These are phyloP conservation scores for Adansonia digitata DNA, from an alignment of 345 rosid genomes.

Conservation along the genomic window DNA sequence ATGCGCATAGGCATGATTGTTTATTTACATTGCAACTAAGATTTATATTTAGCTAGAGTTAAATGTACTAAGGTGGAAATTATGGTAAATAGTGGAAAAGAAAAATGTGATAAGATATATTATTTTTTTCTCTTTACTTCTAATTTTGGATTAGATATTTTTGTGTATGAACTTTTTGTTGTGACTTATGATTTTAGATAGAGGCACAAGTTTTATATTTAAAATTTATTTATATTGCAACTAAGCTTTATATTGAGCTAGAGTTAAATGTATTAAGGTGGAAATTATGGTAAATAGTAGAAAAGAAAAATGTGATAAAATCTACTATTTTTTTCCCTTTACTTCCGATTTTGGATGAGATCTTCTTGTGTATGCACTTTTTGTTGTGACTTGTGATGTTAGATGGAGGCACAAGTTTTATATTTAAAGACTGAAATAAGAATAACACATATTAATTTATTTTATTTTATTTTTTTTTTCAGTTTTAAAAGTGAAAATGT, in stretches of 20 bases:
- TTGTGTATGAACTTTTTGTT: neutral
- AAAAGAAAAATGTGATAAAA: neutral
- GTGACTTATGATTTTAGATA: too few relatives aligned
- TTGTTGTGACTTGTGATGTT: neutral
- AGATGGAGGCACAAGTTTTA: neutral
- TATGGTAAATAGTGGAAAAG: neutral
- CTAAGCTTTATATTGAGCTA: neutral
- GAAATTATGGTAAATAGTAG: neutral
- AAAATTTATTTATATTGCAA: neutral
- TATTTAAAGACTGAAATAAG: neutral
- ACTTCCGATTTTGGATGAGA: neutral
- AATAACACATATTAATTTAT: too few relatives aligned
- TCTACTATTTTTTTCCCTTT: neutral
- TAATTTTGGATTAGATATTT: neutral
- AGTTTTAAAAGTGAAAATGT: too few relatives aligned
- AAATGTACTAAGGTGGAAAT: neutral
- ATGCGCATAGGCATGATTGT: constrained; percentile 15
- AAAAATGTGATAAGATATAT: neutral
- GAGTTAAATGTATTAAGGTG: neutral
- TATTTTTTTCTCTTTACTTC: neutral
- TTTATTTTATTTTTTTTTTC: too few relatives aligned
- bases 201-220: too few relatives aligned
- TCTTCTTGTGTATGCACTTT: neutral
- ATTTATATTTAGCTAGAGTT: neutral
- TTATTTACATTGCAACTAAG: neutral